phyloP scores from a whole-genome alignment of 306 rosid genomes.

The Hippophae rhamnoides region DNA sequence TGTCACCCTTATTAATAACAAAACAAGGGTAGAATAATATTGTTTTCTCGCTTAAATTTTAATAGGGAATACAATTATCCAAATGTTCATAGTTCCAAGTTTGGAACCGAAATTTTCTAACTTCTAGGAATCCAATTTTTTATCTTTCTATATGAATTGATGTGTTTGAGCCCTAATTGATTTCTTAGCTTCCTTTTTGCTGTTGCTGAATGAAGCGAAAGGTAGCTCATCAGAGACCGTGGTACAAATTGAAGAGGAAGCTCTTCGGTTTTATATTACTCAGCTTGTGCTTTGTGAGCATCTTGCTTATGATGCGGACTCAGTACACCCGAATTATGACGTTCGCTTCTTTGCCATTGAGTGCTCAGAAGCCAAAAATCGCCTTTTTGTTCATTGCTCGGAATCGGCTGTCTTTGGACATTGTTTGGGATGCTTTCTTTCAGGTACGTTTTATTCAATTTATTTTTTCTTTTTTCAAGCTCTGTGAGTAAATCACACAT shows the following conservation, averaged over 20 bases:
- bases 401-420: constrained; percentile 77
- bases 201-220: constrained; percentile 63
- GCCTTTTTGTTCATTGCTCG: constrained; percentile 91
- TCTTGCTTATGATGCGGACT: constrained; percentile 55
- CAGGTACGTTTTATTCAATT: constrained; percentile 27
- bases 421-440: constrained; percentile 89
- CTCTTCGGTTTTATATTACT: constrained; percentile 34
- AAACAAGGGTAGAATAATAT: background rate
- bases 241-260: constrained; percentile 71
- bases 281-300: constrained; percentile 59
- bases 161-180: constrained; percentile 12
- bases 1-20: constrained; percentile 3
- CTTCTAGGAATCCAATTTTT: constrained; percentile 44
- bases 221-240: constrained; percentile 49
- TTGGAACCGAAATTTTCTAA: constrained; percentile 9
- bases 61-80: constrained; percentile 6
- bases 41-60: constrained; percentile 10
- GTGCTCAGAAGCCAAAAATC: constrained; percentile 56
- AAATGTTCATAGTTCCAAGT: background rate
- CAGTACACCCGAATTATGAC: constrained; percentile 51
- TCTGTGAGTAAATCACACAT: background rate
- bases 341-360: constrained; percentile 54
- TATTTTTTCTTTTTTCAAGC: background rate
- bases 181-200: background rate
- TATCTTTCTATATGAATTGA: constrained; percentile 8